Evolutionary conservation across 805 yeast species (phyloP), one percentile per base, ranked within the genome.

Genomic region (Zygosaccharomyces siamensis): DNA sequence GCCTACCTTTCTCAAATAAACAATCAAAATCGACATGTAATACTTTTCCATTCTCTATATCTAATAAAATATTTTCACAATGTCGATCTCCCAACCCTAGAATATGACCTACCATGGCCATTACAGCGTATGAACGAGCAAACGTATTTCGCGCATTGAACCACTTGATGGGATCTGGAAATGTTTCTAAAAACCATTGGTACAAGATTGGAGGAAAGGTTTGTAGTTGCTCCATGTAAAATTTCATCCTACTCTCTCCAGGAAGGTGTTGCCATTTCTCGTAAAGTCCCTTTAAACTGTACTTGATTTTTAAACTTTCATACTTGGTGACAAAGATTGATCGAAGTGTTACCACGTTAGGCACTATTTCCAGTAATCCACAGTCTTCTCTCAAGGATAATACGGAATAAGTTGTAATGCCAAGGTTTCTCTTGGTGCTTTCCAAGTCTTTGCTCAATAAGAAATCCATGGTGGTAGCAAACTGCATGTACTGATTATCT

Each of bases 1-100:
- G 87, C 40, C 67, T 68, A 39, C 77, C 83, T 63, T 92, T 93
- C 49, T 92, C 98, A 61, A 95, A 93, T 37, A 93, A 72, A 70
- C 98, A 92, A 63, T 95, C 98, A 66, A 93, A 93, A 68, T 95
- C 99, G 47, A 93, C 97, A 65, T 93, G 99, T 52, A 93, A 68
- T 0, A 89, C 80, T 7, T 80, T 81, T 1, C 99, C 99, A 3
- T 83, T 77, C 37, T 74, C 77, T 52, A 84, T 83, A 58, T 83
- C 77, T 33, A 92, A 71, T 47, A 93, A 68, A 18, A 93, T 80
- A 61, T 93, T 93, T 61, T 93, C 99, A 57, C 96, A 86, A 63
- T 93, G 99, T 35, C 99, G 75, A 67, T 93, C 99, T 21, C 99
- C 99, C 43, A 93, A 74, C 7, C 99, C 99, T 24, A 93, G 73